These are phyloP conservation scores for Pichia gijzeniarum DNA, from an alignment of 805 yeast genomes.

Conservation along the genomic window DNA sequence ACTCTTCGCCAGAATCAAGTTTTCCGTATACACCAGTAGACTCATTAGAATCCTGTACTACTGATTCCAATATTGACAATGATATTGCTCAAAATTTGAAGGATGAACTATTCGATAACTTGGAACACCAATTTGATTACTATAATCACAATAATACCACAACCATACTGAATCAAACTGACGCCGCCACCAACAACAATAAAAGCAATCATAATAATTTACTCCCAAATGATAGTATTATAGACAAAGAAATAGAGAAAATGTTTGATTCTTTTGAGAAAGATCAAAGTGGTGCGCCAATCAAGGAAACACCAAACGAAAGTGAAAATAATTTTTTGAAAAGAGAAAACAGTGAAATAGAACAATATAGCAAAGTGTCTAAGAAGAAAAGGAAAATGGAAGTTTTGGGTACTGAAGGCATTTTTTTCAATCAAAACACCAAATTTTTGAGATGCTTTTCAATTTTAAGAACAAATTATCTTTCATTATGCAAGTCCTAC, in stretches of 20 bases:
- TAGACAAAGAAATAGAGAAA: neutral
- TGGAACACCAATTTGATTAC: neutral
- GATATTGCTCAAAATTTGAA: conserved; percentile 3
- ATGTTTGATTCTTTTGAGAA: too few species aligned
- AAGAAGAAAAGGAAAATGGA: conserved; percentile 1
- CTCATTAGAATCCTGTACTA: conserved; percentile 17
- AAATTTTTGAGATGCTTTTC: conserved; percentile 22
- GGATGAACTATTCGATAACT: neutral
- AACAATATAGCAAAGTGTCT: neutral
- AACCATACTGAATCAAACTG: neutral
- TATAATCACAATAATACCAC: neutral
- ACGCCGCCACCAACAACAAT: neutral
- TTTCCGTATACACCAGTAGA: conserved; percentile 20
- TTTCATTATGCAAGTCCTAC: conserved; percentile 20
- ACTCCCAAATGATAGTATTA: too few species aligned
- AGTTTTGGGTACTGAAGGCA: neutral
- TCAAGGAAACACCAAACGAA: neutral
- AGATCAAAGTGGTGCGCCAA: too few species aligned
- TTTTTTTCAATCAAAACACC: conserved; percentile 11
- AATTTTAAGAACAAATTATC: conserved; percentile 19
- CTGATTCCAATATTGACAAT: conserved; percentile 3
- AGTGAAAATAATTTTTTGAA: neutral
- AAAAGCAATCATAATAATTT: neutral
- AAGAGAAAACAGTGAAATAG: too few species aligned
- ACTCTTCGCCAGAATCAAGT: conserved; percentile 16